Percentiles rank a stretch among this genome's conserved stretches.
Conservation (phyloP, 805 yeast species). For the Wickerhamiella vanderwaltii region DNA sequence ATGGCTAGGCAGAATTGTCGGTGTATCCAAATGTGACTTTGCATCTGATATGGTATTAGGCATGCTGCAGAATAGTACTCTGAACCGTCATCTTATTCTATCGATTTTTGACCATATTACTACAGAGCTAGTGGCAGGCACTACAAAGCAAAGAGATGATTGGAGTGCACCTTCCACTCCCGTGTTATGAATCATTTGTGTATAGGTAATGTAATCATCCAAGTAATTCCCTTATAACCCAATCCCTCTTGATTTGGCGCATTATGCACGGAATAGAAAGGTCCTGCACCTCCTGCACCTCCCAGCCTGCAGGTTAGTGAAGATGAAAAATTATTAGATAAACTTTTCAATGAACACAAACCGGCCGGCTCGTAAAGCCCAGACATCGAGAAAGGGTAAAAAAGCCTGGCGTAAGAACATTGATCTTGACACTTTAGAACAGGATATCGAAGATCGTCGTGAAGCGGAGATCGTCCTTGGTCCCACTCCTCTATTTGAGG, state of each 20-base stretch:
- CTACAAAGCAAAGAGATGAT: background rate
- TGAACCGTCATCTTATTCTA: conserved; percentile 53
- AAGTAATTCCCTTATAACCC: no score
- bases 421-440: conserved; percentile 68
- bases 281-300: no score
- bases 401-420: conserved; percentile 88
- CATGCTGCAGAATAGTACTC: conserved; percentile 58
- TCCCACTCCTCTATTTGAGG: conserved; percentile 39
- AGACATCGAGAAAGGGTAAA: conserved; percentile 83
- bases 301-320: no score
- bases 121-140: conserved; percentile 27
- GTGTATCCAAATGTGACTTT: conserved; percentile 45
- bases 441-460: conserved; percentile 52
- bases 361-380: conserved; percentile 29
- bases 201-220: no score
- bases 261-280: no score
- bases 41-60: conserved; percentile 52
- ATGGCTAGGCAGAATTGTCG: conserved; percentile 61
- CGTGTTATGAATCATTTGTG: no score
- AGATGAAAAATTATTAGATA: conserved; percentile 3
- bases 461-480: conserved; percentile 40
- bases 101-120: conserved; percentile 47
- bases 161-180: background rate
- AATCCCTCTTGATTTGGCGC: no score
- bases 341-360: conserved; percentile 15